Evolutionary conservation across 257 asterid genomes (phyloP).

Genomic region (Nicotiana paniculata): DNA sequence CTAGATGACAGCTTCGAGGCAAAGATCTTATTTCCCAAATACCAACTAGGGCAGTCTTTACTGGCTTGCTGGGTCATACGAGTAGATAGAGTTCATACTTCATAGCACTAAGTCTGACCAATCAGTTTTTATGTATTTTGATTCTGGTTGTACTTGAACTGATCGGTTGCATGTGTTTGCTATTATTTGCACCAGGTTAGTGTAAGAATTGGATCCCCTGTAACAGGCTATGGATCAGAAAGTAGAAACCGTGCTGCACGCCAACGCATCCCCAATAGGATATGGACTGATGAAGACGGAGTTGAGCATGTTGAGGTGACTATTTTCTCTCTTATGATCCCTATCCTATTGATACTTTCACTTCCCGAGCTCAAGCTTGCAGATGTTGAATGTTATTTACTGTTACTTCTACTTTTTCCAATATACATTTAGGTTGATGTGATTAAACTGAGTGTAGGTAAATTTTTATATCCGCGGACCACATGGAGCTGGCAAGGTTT

Average conservation of each 20-base stretch:
- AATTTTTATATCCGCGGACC: slow-evolving; percentile 91
- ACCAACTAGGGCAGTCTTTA: neutral
- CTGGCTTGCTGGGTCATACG: neutral
- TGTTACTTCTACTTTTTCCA: neutral
- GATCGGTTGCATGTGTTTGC: neutral
- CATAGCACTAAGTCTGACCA: neutral
- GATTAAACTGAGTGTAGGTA: slow-evolving; percentile 35
- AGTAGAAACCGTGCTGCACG: slow-evolving; percentile 97
- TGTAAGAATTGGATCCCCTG: slow-evolving; percentile 81
- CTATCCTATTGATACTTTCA: neutral
- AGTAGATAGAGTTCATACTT: neutral
- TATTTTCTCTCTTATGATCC: neutral
- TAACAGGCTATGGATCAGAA: slow-evolving; percentile 86
- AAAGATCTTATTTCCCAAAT: neutral
- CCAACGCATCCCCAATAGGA: slow-evolving; percentile 70
- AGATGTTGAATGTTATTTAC: neutral
- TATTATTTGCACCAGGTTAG: slow-evolving; percentile 45
- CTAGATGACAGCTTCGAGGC: neutral
- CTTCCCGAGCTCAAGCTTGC: neutral
- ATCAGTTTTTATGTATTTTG: neutral
- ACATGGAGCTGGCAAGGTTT: slow-evolving; percentile 81
- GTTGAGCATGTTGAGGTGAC: slow-evolving; percentile 76
- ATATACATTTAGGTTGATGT: neutral
- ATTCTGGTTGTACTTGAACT: neutral
- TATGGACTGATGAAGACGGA: slow-evolving; percentile 86